phyloP scores from a whole-genome alignment of 148 eudicot species.

The Diospyros lotus region DNA sequence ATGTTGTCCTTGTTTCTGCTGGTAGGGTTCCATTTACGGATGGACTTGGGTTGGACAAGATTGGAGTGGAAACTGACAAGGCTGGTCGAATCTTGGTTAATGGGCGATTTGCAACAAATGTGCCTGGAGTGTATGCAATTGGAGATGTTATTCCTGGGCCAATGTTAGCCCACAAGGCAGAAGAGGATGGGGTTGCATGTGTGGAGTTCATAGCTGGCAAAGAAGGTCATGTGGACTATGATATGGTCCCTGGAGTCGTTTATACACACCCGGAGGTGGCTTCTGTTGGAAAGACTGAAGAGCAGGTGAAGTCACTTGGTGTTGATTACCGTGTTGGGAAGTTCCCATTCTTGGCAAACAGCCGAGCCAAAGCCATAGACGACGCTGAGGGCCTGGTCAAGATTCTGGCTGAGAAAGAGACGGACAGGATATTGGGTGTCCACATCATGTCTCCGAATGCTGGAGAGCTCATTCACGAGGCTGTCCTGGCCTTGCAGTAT shows the following conservation, averaged over 20 bases:
- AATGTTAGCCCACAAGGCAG: constrained; percentile 97
- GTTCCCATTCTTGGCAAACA: constrained; percentile 88
- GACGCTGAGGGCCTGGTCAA: constrained; percentile 93
- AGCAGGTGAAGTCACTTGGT: constrained; percentile 80
- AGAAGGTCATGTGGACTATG: constrained; percentile 91
- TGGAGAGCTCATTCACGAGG: constrained; percentile 95
- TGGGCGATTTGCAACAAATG: constrained; percentile 58
- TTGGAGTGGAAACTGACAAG: constrained; percentile 86
- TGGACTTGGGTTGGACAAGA: constrained; percentile 72
- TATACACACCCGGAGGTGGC: constrained; percentile 98
- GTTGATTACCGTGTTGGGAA: constrained; percentile 80
- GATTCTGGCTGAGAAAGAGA: constrained; percentile 83
- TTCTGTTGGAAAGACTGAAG: constrained; percentile 92
- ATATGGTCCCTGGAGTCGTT: constrained; percentile 87
- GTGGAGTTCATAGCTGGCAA: constrained; percentile 93
- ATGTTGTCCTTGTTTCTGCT: constrained; percentile 89
- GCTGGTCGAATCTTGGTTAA: constrained; percentile 68
- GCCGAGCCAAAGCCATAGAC: constrained; percentile 95
- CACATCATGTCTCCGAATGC: constrained; percentile 95
- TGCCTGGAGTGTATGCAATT: constrained; percentile 71
- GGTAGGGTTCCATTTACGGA: constrained; percentile 77
- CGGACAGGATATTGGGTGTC: constrained; percentile 83
- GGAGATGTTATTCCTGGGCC: constrained; percentile 99
- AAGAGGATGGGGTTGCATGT: constrained; percentile 94
- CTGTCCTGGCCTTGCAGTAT: constrained; percentile 71